These are phyloP conservation scores for Huntiella omanensis DNA, from an alignment of 2,329 filamentous ascomycete genomes.

Conservation along the genomic window DNA sequence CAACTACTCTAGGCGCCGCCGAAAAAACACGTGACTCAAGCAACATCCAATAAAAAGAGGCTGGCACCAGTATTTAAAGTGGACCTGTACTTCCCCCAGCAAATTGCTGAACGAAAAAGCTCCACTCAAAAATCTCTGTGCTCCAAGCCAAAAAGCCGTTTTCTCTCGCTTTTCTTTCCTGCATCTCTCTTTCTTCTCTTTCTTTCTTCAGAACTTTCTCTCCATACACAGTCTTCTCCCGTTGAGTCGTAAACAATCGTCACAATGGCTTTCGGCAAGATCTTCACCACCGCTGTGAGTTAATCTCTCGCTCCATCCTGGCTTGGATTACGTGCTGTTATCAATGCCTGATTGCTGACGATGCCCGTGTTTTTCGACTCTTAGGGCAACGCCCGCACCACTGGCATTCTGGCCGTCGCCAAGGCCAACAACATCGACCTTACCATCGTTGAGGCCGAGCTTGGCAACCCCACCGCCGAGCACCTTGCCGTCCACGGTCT, in stretches of 20 bases:
- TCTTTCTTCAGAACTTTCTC: conserved; percentile 15
- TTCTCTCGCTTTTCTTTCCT: conserved; percentile 6
- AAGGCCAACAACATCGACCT: conserved; percentile 95
- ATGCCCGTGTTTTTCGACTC: conserved; percentile 14
- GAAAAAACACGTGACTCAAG: conserved; percentile 4
- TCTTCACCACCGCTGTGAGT: conserved; percentile 70
- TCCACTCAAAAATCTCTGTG: conserved; percentile 12
- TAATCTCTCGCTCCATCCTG: conserved; percentile 12
- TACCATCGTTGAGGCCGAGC: conserved; percentile 58
- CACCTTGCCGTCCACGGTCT: conserved; percentile 76
- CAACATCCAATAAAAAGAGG: not conserved
- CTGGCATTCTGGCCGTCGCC: conserved; percentile 75
- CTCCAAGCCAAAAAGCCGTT: conserved; percentile 10
- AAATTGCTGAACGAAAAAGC: conserved; percentile 1
- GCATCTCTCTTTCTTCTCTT: conserved; percentile 14
- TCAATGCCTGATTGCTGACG: conserved; percentile 16
- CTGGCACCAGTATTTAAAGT: conserved; percentile 5
- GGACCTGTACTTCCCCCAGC: conserved; percentile 3
- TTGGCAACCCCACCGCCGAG: conserved; percentile 47
- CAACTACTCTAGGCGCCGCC: not conserved
- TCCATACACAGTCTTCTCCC: conserved; percentile 13
- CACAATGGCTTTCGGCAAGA: conserved; percentile 93
- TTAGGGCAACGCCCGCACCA: conserved; percentile 77
- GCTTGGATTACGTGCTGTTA: conserved; percentile 12
- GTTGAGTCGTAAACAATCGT: conserved; percentile 16